A percentile compares a stretch with the other conserved stretches of the same genome.
Conservation (phyloP, 1,139 yeast genomes). For the Blastobotrys elegans region DNA sequence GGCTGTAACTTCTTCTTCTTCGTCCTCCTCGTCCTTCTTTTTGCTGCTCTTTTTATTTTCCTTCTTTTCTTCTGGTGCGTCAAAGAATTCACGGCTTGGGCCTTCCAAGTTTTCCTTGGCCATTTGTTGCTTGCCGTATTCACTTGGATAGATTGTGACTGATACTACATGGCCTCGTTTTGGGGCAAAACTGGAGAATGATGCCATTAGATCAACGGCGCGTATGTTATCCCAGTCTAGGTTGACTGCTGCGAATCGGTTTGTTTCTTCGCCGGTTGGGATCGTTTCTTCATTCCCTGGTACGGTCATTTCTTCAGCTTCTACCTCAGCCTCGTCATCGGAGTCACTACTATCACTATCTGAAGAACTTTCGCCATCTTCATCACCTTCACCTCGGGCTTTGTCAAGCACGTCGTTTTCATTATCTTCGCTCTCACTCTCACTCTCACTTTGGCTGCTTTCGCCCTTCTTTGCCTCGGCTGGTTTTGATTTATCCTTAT, state of each 20-base stretch:
- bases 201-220: constrained; percentile 84
- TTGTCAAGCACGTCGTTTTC: constrained; percentile 6
- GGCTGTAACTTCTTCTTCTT: constrained; percentile 27
- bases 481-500: background rate
- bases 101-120: constrained; percentile 87
- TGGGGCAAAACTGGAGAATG: constrained; percentile 84
- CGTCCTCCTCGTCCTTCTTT: constrained; percentile 36
- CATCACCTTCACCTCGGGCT: constrained; percentile 17
- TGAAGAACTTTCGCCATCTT: constrained; percentile 22
- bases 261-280: constrained; percentile 81
- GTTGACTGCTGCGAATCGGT: constrained; percentile 83
- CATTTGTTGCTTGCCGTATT: constrained; percentile 91
- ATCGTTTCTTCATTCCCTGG: constrained; percentile 64
- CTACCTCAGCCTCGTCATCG: constrained; percentile 29
- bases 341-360: constrained; percentile 31
- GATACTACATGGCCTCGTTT: constrained; percentile 61
- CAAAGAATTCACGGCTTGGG: constrained; percentile 82
- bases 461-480: constrained; percentile 28
- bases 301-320: constrained; percentile 35
- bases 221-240: constrained; percentile 95
- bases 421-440: constrained; percentile 28
- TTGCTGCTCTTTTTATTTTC: constrained; percentile 29
- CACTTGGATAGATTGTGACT: constrained; percentile 84
- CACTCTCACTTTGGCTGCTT: constrained; percentile 21
- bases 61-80: constrained; percentile 30